Evolutionary conservation across 2,329 filamentous ascomycete species (phyloP).

Genomic region (Dactylellina cionopaga): DNA sequence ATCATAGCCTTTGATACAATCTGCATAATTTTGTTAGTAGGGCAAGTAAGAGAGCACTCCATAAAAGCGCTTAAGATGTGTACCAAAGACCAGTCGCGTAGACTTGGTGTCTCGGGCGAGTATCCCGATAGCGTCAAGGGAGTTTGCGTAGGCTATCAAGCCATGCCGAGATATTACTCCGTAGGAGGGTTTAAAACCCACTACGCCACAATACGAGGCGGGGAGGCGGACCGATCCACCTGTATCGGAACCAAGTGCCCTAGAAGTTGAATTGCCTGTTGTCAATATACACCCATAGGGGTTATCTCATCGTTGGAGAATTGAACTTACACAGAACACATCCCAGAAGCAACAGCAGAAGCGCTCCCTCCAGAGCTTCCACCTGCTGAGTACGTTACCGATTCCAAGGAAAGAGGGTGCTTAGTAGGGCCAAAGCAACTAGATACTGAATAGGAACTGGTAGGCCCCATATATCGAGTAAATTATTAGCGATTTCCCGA

Average conservation of each 20-base stretch:
- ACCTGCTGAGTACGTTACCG: slow-evolving; percentile 71
- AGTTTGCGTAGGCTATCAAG: slow-evolving; percentile 91
- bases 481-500: neutral
- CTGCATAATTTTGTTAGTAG: neutral
- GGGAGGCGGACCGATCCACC: slow-evolving; percentile 88
- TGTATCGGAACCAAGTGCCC: slow-evolving; percentile 89
- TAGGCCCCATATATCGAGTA: slow-evolving; percentile 1
- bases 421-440: slow-evolving; percentile 74
- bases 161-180: slow-evolving; percentile 86
- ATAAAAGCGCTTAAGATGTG: neutral
- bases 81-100: slow-evolving; percentile 64
- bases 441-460: slow-evolving; percentile 74
- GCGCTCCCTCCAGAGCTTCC: slow-evolving; percentile 96
- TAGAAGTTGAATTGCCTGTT: slow-evolving; percentile 55
- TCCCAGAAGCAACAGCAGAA: slow-evolving; percentile 76
- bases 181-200: slow-evolving; percentile 93
- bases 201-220: slow-evolving; percentile 82
- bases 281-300: neutral
- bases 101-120: slow-evolving; percentile 68
- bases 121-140: slow-evolving; percentile 87
- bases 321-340: slow-evolving; percentile 68
- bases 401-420: slow-evolving; percentile 63
- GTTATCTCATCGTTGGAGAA: slow-evolving; percentile 35
- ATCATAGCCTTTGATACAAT: slow-evolving; percentile 32
- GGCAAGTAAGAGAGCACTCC: neutral